Conservation (phyloP, 805 yeast species). For the Candida xiaguanensis region DNA sequence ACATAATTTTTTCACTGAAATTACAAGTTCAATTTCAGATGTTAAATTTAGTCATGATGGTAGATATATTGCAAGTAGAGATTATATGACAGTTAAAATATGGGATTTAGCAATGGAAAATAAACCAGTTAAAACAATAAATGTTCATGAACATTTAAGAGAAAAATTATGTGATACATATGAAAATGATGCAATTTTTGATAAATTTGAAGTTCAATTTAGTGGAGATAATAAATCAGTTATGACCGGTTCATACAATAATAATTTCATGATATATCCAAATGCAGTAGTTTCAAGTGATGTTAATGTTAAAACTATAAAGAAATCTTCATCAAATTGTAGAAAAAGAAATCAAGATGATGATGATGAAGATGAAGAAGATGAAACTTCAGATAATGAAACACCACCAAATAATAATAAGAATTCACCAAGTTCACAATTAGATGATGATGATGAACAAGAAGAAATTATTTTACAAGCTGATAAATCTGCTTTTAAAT, state of each 20-base stretch:
- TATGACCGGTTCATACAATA: constrained; percentile 96
- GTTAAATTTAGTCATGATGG: constrained; percentile 91
- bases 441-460: constrained; percentile 33
- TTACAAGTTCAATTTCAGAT: constrained; percentile 90
- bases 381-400: constrained; percentile 19
- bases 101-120: constrained; percentile 99
- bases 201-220: constrained; percentile 94
- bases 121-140: constrained; percentile 89
- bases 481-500: constrained; percentile 94
- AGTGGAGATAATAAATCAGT: constrained; percentile 88
- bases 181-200: constrained; percentile 97
- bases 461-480: constrained; percentile 84
- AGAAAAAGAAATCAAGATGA: constrained; percentile 23
- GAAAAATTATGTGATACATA: constrained; percentile 94
- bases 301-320: constrained; percentile 4
- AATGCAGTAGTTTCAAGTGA: constrained; percentile 44
- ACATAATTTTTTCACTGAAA: constrained; percentile 96
- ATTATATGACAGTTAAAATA: constrained; percentile 93
- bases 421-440: constrained; percentile 29
- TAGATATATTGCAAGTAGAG: constrained; percentile 92
- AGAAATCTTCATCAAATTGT: constrained; percentile 13
- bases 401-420: constrained; percentile 21
- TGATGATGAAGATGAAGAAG: constrained; percentile 29
- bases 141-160: constrained; percentile 91
- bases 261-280: constrained; percentile 95